Conservation (phyloP, 139 green algal species). For the Chlorella vulgaris region DNA sequence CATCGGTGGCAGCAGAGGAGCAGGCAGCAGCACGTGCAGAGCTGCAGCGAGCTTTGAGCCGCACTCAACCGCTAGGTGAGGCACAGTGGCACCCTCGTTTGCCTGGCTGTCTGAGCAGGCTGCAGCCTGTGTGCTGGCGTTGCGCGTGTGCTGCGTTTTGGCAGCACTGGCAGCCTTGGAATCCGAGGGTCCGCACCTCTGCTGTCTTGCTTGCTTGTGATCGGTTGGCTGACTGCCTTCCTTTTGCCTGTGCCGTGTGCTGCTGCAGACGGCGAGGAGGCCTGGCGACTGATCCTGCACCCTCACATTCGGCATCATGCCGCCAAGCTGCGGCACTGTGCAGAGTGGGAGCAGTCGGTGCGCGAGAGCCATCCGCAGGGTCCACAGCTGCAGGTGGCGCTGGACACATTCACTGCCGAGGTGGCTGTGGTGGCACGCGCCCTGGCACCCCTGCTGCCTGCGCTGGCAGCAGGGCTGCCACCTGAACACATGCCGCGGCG, state of each 20-base stretch:
- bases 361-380: constrained; percentile 57
- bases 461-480: neutral
- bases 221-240: neutral
- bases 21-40: neutral
- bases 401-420: constrained; percentile 56
- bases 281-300: constrained; percentile 47
- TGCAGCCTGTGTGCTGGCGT: too few species aligned
- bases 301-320: constrained; percentile 56
- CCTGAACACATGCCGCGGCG: neutral
- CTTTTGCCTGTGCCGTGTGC: neutral
- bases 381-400: constrained; percentile 15
- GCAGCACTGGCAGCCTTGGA: neutral
- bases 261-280: neutral
- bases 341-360: constrained; percentile 63
- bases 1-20: neutral
- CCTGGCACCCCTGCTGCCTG: constrained; percentile 41
- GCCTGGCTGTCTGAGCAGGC: too few species aligned
- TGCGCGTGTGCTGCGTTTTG: neutral
- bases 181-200: too few species aligned
- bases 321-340: constrained; percentile 47
- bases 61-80: neutral
- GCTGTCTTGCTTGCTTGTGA: too few species aligned
- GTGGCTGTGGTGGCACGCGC: constrained; percentile 40
- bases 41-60: constrained; percentile 7
- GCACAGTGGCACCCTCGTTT: too few species aligned